Conservation (phyloP, 495 filamentous ascomycete genomes). For the Articulospora tetracladia region DNA sequence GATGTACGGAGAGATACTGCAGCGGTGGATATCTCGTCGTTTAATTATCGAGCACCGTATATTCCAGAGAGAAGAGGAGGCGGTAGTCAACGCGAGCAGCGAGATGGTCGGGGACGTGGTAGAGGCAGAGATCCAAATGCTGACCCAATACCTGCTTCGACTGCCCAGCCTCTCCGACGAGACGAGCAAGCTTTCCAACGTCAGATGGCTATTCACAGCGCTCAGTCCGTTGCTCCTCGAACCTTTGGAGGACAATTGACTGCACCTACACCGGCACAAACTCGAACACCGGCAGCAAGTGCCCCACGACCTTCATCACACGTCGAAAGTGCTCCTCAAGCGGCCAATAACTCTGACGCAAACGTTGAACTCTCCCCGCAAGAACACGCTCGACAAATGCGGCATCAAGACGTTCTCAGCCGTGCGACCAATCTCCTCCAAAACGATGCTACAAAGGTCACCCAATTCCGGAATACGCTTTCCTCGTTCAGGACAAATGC, state of each 20-base stretch:
- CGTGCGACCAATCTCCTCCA: slow-evolving; percentile 76
- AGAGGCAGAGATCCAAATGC: slow-evolving; percentile 60
- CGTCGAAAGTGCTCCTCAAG: slow-evolving; percentile 22
- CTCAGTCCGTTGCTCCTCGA: slow-evolving; percentile 70
- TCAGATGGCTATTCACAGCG: slow-evolving; percentile 85
- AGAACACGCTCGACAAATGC: slow-evolving; percentile 74
- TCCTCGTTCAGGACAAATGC: slow-evolving; percentile 66
- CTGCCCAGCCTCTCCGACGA: slow-evolving; percentile 76
- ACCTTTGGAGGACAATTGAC: slow-evolving; percentile 82
- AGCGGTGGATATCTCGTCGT: slow-evolving; percentile 79
- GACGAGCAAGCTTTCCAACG: slow-evolving; percentile 92
- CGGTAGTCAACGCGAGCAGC: slow-evolving; percentile 32
- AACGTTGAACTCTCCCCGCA: slow-evolving; percentile 51
- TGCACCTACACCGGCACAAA: slow-evolving; percentile 29
- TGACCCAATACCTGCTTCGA: slow-evolving; percentile 72
- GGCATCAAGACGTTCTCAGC: slow-evolving; percentile 77
- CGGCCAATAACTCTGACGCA: slow-evolving; percentile 27
- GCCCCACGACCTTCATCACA: slow-evolving; percentile 17
- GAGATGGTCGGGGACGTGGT: slow-evolving; percentile 42
- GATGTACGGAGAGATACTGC: slow-evolving; percentile 81
- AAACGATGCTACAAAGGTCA: slow-evolving; percentile 67
- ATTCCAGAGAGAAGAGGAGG: slow-evolving; percentile 58
- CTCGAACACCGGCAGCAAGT: slow-evolving; percentile 12
- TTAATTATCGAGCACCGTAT: slow-evolving; percentile 73
- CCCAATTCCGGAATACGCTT: slow-evolving; percentile 71